Conservation (phyloP, 225 moss, liverwort and hornwort species). For the Climacium dendroides region DNA sequence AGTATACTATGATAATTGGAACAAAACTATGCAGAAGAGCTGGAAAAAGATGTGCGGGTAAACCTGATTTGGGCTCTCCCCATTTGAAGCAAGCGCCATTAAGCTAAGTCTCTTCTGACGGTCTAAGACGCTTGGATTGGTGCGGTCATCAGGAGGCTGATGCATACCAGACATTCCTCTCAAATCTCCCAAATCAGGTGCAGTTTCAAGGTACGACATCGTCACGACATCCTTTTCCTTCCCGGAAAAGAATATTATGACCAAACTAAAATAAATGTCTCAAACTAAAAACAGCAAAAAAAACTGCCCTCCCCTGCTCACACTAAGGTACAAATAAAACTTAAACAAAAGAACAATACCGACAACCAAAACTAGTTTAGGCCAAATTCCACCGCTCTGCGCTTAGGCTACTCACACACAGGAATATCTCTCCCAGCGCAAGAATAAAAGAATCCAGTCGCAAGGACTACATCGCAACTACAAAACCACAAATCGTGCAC, state of each 20-base stretch:
- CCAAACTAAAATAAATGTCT: neutral
- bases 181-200: conserved; percentile 4
- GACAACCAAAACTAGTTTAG: neutral
- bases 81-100: conserved; percentile 12
- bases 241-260: neutral
- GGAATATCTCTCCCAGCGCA: neutral
- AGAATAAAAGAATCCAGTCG: neutral
- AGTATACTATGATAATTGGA: neutral
- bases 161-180: neutral
- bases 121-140: neutral
- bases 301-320: neutral
- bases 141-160: neutral
- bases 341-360: neutral
- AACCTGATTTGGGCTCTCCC: conserved; percentile 22
- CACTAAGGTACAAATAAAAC: neutral
- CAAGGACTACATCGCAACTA: neutral
- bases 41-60: neutral
- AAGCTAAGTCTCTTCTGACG: conserved; percentile 5
- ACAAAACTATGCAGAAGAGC: neutral
- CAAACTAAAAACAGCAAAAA: neutral
- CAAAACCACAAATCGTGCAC: neutral
- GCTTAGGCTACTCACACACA: neutral
- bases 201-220: conserved; percentile 11
- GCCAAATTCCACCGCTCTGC: neutral
- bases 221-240: conserved; percentile 2